phyloP scores from a whole-genome alignment of 2,329 filamentous ascomycete genomes.

The Exophiala alcalophila region DNA sequence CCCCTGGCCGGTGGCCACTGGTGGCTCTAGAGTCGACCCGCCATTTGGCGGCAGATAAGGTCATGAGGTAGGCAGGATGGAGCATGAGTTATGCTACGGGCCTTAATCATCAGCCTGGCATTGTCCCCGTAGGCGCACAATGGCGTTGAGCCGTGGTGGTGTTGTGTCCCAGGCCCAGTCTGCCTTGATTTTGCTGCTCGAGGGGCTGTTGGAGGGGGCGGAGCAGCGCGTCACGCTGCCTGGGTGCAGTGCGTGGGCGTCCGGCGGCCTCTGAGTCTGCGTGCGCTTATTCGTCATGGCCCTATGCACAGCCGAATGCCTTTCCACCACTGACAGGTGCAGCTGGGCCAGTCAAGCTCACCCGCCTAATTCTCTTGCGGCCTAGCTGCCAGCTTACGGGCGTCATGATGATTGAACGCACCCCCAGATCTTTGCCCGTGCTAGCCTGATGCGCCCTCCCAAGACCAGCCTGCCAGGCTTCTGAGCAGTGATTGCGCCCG shows the following conservation, averaged over 20 bases:
- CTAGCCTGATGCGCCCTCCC: no score
- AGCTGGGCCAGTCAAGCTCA: conserved; percentile 7
- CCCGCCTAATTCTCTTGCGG: conserved; percentile 6
- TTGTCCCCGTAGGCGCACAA: no score
- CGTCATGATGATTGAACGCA: conserved; percentile 9
- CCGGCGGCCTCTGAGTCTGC: neutral
- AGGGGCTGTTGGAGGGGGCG: conserved; percentile 1
- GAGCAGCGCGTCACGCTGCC: conserved; percentile 9
- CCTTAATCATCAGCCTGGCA: no score
- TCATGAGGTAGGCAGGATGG: no score
- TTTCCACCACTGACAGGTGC: conserved; percentile 8
- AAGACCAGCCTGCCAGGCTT: conserved; percentile 8
- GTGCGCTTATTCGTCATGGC: conserved; percentile 12
- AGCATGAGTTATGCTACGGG: no score
- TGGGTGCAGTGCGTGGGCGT: no score
- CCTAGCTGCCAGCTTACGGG: conserved; percentile 12
- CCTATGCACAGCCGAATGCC: conserved; percentile 17
- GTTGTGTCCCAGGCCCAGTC: neutral
- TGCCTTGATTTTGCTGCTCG: conserved; percentile 5
- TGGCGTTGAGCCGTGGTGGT: neutral
- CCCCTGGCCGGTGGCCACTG: no score
- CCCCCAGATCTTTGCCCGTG: conserved; percentile 1
- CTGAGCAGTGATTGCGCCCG: no score
- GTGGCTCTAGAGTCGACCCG: no score
- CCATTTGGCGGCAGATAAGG: no score